A percentile compares a stretch with the other conserved stretches of the same genome.
These are phyloP conservation scores for Fusarium humuli DNA, from an alignment of 2,329 filamentous ascomycete genomes.

Conservation along the genomic window DNA sequence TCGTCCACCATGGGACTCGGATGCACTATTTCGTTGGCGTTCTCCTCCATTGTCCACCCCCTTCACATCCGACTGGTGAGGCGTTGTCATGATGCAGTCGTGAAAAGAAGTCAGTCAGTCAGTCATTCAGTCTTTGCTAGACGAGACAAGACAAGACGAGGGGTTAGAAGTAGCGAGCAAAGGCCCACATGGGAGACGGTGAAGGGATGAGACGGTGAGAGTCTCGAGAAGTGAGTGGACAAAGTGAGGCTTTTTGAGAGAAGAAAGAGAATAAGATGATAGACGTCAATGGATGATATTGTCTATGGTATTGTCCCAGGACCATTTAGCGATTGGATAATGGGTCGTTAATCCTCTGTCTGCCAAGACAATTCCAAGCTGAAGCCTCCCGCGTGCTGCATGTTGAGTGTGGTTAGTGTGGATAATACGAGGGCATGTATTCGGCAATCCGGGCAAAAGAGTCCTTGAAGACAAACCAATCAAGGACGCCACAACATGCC, in stretches of 20 bases:
- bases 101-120: constrained; percentile 13
- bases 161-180: constrained; percentile 27
- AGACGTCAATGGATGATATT: constrained; percentile 28
- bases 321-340: constrained; percentile 17
- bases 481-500: constrained; percentile 9
- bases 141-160: constrained; percentile 25
- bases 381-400: constrained; percentile 30
- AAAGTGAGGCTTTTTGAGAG: constrained; percentile 15
- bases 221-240: background rate
- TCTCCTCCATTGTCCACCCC: constrained; percentile 22
- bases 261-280: constrained; percentile 2
- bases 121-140: constrained; percentile 2
- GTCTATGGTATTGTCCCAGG: constrained; percentile 8
- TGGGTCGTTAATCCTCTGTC: constrained; percentile 18
- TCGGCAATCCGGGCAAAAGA: constrained; percentile 22
- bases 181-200: constrained; percentile 25
- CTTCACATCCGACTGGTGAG: constrained; percentile 33
- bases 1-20: constrained; percentile 22
- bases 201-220: constrained; percentile 17
- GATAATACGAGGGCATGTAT: constrained; percentile 31
- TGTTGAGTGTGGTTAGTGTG: constrained; percentile 38
- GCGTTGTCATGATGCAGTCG: constrained; percentile 38
- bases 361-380: constrained; percentile 27
- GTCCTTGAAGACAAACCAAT: constrained; percentile 31
- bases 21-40: constrained; percentile 8